Percentiles rank a stretch among this genome's conserved stretches.
Conservation (phyloP, 106 monocot species). For the Allium fistulosum region DNA sequence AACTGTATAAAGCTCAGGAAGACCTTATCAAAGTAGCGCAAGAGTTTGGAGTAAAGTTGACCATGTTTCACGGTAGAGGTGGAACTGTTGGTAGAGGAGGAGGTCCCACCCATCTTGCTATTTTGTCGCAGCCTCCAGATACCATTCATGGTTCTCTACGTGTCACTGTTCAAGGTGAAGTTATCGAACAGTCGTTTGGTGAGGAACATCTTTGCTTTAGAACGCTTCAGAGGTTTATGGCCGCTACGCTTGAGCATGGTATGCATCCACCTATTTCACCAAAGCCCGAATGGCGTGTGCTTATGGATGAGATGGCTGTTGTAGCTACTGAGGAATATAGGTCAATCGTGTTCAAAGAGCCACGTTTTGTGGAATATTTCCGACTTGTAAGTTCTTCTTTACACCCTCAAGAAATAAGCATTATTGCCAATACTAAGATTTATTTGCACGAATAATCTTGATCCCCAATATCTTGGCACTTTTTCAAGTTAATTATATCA, state of each 20-base stretch:
- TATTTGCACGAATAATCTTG: background rate
- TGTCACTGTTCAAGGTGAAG: constrained; percentile 89
- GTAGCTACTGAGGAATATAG: constrained; percentile 78
- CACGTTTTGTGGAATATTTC: constrained; percentile 96
- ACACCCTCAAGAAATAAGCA: background rate
- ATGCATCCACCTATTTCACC: constrained; percentile 90
- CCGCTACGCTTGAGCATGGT: constrained; percentile 94
- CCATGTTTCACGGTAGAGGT: constrained; percentile 96
- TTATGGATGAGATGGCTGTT: constrained; percentile 92
- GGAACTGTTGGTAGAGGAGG: constrained; percentile 90
- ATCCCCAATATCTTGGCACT: background rate
- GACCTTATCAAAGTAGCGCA: constrained; percentile 84
- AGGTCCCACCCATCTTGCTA: constrained; percentile 83
- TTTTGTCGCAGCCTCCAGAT: constrained; percentile 84
- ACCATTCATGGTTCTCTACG: constrained; percentile 79
- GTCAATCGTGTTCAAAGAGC: constrained; percentile 82
- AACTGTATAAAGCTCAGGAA: constrained; percentile 84
- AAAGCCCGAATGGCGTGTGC: constrained; percentile 84
- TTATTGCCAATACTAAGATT: background rate
- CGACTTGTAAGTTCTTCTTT: constrained; percentile 38
- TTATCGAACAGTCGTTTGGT: constrained; percentile 93
- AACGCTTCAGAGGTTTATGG: constrained; percentile 87
- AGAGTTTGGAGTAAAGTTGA: constrained; percentile 76
- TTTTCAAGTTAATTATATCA: too few relatives aligned
- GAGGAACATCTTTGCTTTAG: constrained; percentile 95